Conservation (phyloP, 495 filamentous ascomycete species). For the Viridothelium virens region DNA sequence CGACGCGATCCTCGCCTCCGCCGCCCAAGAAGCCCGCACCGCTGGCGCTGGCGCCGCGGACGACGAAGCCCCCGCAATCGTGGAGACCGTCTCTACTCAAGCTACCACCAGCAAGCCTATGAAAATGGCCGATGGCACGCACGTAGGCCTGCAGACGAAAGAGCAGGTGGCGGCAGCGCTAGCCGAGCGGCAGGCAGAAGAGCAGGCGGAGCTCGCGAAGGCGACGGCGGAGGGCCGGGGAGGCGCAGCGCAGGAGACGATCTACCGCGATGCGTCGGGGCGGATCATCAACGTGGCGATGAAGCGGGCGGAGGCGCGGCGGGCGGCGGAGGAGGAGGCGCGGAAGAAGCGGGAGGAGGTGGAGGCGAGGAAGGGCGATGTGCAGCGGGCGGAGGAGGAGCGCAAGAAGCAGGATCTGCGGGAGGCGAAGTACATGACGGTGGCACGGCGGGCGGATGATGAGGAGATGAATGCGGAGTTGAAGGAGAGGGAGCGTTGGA, state of each 20-base stretch:
- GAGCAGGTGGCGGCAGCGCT: constrained; percentile 70
- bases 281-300: constrained; percentile 84
- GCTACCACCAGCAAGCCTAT: constrained; percentile 9
- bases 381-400: constrained; percentile 58
- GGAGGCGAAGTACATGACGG: constrained; percentile 69
- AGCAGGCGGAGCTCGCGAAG: constrained; percentile 43
- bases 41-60: constrained; percentile 37
- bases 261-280: constrained; percentile 89
- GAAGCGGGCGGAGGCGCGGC: constrained; percentile 76
- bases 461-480: constrained; percentile 75
- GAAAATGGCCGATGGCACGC: constrained; percentile 73
- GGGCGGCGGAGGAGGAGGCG: constrained; percentile 60
- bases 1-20: constrained; percentile 73
- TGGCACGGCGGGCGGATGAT: constrained; percentile 77
- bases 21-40: constrained; percentile 55
- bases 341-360: constrained; percentile 52
- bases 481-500: constrained; percentile 68
- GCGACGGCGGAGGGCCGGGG: constrained; percentile 36
- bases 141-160: constrained; percentile 78
- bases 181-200: constrained; percentile 42
- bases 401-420: constrained; percentile 54
- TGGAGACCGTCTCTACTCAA: constrained; percentile 20
- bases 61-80: constrained; percentile 38
- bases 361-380: constrained; percentile 70
- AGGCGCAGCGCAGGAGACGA: constrained; percentile 58